Evolutionary conservation across 176 grass and related monocot genomes (phyloP).

Genomic region (Lolium multiflorum): DNA sequence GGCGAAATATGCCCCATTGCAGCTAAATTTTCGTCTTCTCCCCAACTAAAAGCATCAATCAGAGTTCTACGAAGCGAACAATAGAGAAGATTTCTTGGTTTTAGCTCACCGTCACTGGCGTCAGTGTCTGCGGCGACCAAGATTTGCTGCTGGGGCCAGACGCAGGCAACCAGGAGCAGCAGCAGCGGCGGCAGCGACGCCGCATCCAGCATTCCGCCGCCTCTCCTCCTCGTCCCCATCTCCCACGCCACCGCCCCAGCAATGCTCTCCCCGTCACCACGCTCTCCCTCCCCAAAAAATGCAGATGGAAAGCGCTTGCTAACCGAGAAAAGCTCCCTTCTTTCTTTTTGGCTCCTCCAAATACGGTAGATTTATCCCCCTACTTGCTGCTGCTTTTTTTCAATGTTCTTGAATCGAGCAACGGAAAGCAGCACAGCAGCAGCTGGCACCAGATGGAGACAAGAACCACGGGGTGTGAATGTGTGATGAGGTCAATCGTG

Average conservation of each 20-base stretch:
- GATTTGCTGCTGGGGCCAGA: conserved; percentile 49
- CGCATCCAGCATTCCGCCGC: conserved; percentile 37
- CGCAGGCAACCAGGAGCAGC: conserved; percentile 23
- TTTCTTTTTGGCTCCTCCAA: not conserved
- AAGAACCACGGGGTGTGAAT: conserved; percentile 15
- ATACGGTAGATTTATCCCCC: not conserved
- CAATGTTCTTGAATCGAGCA: conserved; percentile 38
- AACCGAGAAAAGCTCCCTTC: not conserved
- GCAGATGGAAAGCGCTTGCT: conserved; percentile 29
- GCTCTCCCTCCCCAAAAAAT: not conserved
- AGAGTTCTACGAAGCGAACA: not conserved
- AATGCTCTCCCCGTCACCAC: conserved; percentile 12
- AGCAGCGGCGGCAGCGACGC: conserved; percentile 26
- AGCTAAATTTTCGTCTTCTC: conserved; percentile 8
- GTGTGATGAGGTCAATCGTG: not conserved
- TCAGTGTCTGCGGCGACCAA: conserved; percentile 55
- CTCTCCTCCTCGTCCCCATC: conserved; percentile 39
- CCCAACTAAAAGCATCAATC: not conserved
- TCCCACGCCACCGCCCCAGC: too few species aligned
- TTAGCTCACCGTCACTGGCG: conserved; percentile 50
- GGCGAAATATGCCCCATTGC: not conserved
- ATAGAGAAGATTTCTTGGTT: not conserved
- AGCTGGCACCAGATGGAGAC: conserved; percentile 49
- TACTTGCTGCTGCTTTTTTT: conserved; percentile 18
- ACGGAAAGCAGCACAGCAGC: conserved; percentile 41